Conservation (phyloP, 2,329 filamentous ascomycete genomes). For the Talaromyces sp. region DNA sequence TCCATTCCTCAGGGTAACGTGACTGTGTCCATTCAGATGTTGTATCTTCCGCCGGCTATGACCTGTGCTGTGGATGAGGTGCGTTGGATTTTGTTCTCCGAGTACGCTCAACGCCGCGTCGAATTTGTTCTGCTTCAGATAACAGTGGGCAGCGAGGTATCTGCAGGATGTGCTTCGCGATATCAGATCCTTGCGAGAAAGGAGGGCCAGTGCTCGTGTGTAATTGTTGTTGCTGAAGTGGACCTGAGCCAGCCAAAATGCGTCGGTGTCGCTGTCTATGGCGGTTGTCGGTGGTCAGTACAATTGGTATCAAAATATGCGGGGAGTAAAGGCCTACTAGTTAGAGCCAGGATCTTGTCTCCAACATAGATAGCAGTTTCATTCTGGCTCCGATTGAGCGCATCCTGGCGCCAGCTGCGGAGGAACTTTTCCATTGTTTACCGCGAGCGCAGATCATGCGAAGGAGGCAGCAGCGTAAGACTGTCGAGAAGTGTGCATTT, state of each 20-base stretch:
- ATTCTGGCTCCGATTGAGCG: slow-evolving; percentile 91
- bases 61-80: slow-evolving; percentile 65
- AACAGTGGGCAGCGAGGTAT: slow-evolving; percentile 89
- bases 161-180: slow-evolving; percentile 77
- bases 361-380: slow-evolving; percentile 95
- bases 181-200: slow-evolving; percentile 78
- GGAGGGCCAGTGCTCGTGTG: slow-evolving; percentile 79
- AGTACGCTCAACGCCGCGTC: slow-evolving; percentile 83
- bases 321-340: slow-evolving; percentile 56
- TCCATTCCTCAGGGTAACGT: slow-evolving; percentile 44
- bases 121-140: slow-evolving; percentile 85
- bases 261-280: slow-evolving; percentile 84
- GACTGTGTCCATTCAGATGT: slow-evolving; percentile 53
- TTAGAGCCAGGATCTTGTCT: slow-evolving; percentile 92
- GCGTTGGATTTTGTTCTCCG: slow-evolving; percentile 88
- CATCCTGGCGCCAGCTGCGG: slow-evolving; percentile 91
- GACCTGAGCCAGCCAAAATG: slow-evolving; percentile 96
- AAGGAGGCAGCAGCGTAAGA: background rate
- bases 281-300: slow-evolving; percentile 12
- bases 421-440: slow-evolving; percentile 75
- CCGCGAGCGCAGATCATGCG: background rate
- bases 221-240: slow-evolving; percentile 96
- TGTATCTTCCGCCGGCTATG: slow-evolving; percentile 66
- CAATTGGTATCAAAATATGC: slow-evolving; percentile 1
- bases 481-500: background rate